A percentile compares a stretch with the other conserved stretches of the same genome.
Evolutionary conservation across 257 asterid genomes (phyloP).

Genomic region (Ajuga chamaepitys): DNA sequence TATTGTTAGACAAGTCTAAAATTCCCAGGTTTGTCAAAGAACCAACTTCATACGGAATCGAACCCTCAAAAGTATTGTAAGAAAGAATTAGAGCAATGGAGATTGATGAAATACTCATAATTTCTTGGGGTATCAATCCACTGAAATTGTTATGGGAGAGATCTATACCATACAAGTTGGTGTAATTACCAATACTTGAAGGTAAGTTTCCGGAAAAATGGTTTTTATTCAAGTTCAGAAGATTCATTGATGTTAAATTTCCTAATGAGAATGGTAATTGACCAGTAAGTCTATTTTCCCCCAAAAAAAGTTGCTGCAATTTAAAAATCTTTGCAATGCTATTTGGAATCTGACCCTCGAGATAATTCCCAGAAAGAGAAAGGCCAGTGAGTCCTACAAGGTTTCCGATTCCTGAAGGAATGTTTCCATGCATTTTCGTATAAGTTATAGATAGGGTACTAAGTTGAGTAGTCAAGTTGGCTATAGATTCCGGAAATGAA

Average conservation of each 20-base stretch:
- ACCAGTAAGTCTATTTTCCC: too few species aligned
- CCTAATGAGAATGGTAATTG: too few species aligned
- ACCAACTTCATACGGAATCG: conserved; percentile 14
- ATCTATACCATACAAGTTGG: neutral
- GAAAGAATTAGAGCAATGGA: conserved; percentile 4
- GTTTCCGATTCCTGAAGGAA: conserved; percentile 28
- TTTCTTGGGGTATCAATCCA: conserved; percentile 11
- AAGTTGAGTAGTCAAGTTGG: conserved; percentile 25
- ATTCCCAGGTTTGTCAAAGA: neutral
- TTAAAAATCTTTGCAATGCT: too few species aligned
- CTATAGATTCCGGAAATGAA: conserved; percentile 21
- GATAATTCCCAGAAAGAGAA: neutral
- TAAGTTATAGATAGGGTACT: conserved; percentile 2
- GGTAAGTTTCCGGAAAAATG: conserved; percentile 14
- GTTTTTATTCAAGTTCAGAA: neutral
- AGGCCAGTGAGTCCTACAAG: conserved; percentile 16
- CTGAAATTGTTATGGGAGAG: conserved; percentile 6
- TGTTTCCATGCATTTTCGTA: conserved; percentile 28
- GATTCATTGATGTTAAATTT: neutral
- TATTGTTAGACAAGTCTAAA: conserved; percentile 21
- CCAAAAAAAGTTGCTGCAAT: too few species aligned
- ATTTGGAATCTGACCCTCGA: too few species aligned
- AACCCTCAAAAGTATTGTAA: neutral
- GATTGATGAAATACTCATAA: conserved; percentile 2
- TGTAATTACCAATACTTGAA: conserved; percentile 7